Conservation (phyloP, 768 basidiomycete species). For the Cystobasidium tubakii region DNA sequence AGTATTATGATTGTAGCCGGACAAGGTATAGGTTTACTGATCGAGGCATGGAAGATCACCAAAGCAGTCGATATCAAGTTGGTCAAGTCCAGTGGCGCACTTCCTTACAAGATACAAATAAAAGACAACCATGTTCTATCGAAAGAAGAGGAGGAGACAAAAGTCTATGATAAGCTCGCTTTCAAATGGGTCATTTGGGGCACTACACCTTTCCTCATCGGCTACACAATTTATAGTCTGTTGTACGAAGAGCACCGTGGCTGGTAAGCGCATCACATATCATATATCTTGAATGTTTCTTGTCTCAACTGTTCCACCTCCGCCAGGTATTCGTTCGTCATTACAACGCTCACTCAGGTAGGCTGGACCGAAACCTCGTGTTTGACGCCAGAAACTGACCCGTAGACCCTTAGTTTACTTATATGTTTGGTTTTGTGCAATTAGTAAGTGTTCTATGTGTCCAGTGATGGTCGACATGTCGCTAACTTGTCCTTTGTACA, state of each 20-base stretch:
- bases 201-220: slow-evolving; percentile 63
- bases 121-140: slow-evolving; percentile 94
- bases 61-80: slow-evolving; percentile 77
- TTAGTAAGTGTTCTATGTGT: slow-evolving; percentile 47
- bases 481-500: not conserved
- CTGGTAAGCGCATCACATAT: slow-evolving; percentile 57
- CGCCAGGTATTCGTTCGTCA: slow-evolving; percentile 66
- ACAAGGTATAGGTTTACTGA: slow-evolving; percentile 45
- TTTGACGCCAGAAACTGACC: not conserved
- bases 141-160: slow-evolving; percentile 95
- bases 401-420: slow-evolving; percentile 58
- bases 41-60: slow-evolving; percentile 83
- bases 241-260: slow-evolving; percentile 57
- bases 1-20: slow-evolving; percentile 90
- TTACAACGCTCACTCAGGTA: slow-evolving; percentile 70
- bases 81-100: slow-evolving; percentile 57
- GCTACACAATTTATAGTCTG: slow-evolving; percentile 50
- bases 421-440: slow-evolving; percentile 97
- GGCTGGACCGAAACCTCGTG: not conserved
- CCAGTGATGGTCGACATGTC: not conserved
- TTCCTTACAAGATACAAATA: slow-evolving; percentile 76
- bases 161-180: slow-evolving; percentile 88
- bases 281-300: no score
- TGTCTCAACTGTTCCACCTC: no score
- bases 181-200: slow-evolving; percentile 92